phyloP scores from a whole-genome alignment of 1,284 basidiomycete species.

The Lignosus rhinocerotis region DNA sequence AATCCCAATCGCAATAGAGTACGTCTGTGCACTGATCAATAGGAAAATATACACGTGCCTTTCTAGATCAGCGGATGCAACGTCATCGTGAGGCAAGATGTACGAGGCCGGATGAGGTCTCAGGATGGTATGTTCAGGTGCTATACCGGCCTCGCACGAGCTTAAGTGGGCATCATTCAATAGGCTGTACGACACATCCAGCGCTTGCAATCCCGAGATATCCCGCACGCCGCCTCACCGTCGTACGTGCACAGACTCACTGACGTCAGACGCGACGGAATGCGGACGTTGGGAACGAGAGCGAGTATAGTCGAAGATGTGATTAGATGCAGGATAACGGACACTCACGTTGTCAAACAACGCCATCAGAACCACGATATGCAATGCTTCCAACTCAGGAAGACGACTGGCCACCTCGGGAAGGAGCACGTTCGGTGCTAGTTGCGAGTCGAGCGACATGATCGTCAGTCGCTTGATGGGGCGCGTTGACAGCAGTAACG shows the following conservation, averaged over 20 bases:
- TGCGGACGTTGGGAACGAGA: not conserved
- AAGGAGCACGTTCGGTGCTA: slow-evolving; percentile 43
- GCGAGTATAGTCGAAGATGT: not conserved
- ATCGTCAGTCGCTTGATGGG: slow-evolving; percentile 53
- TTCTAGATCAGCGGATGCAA: not conserved
- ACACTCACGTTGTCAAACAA: slow-evolving; percentile 44
- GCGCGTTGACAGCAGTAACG: slow-evolving; percentile 40
- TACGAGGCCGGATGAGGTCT: not conserved
- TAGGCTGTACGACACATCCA: not conserved
- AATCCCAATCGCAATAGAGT: not conserved
- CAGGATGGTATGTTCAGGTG: not conserved
- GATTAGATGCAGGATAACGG: not conserved
- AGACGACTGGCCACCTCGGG: slow-evolving; percentile 46
- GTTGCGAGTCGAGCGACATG: slow-evolving; percentile 52
- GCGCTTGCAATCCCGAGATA: not conserved
- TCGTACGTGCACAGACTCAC: not conserved
- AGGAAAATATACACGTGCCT: not conserved
- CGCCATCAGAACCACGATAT: slow-evolving; percentile 52
- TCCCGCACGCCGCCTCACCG: not conserved
- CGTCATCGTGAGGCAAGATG: not conserved
- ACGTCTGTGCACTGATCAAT: not conserved
- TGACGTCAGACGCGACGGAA: not conserved
- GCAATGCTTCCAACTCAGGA: slow-evolving; percentile 53
- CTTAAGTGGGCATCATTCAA: not conserved
- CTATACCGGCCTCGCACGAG: not conserved